Evolutionary conservation across 441 rosid species (phyloP), one percentile per base, ranked within the genome.

Genomic region (Kokia cookei): DNA sequence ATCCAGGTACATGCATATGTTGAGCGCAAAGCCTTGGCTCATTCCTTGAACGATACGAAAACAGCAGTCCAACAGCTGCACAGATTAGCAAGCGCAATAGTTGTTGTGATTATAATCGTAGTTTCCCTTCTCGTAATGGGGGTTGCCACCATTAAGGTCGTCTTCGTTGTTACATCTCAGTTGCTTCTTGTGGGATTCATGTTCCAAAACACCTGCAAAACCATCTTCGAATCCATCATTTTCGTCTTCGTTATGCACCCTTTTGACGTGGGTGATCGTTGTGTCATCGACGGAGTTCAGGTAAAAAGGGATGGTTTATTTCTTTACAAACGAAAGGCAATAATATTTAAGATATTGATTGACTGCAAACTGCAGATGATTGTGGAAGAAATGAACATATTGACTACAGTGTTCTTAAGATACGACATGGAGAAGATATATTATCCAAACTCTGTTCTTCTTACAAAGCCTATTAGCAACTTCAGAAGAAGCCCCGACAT

Each of bases 351-450:
- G 3, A n/a, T 2, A 7, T 53, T 1, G 7, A 40, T 40, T 0
- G 19, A 12, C 9, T 17, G 47, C 29, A 19, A 9, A 19, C 15
- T n/a, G 59, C 79, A 84, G 89, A 82, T 87, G 85, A 22, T 82
- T 12, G 91, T 87, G 35, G 91, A 85, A 76, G 89, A 87, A 53
- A 84, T 87, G 85, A 81, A 87, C 75, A 83, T 87, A 14, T 66
- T 85, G 50, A 73, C 80, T 6, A 85, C 87, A 5, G 81, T 85
- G 35, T 87, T 87, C 45, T 63, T 85, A 32, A 63, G 84, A 10
- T 81, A 80, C 62, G 89, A 87, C 58, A 79, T 69, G 74, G 89
- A 87, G 82, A 87, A 85, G 75, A 82, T 86, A 24, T 86, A 82
- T 17, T 86, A 84, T 69, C 87, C 89, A 0, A 84, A 86, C 60